phyloP scores from a whole-genome alignment of 176 grass and related monocot genomes.

The sorghum (Sorghum bicolor) region DNA sequence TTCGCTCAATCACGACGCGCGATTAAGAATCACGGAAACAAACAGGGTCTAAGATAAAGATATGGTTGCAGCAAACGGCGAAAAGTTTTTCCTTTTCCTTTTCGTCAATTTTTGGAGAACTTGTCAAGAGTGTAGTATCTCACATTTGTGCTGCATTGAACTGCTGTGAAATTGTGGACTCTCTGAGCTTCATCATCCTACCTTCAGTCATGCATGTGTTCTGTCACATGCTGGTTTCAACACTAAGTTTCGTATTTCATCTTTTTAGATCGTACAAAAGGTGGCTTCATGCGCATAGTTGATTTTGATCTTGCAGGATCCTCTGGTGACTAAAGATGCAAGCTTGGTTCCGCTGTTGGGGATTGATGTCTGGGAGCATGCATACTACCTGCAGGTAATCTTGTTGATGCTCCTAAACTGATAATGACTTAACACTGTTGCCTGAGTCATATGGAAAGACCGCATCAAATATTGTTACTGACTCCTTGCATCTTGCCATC shows the following conservation, averaged over 20 bases:
- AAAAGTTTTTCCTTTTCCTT: background rate
- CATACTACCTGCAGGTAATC: conserved; percentile 95
- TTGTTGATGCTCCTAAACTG: background rate
- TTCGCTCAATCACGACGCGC: too few species aligned
- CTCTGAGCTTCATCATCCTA: background rate
- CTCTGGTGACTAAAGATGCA: conserved; percentile 90
- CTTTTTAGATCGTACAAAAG: background rate
- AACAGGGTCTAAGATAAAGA: too few species aligned
- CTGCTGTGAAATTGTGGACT: conserved; percentile 1
- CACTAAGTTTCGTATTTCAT: background rate
- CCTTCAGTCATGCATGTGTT: background rate
- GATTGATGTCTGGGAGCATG: conserved; percentile 99
- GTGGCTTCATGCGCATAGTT: conserved; percentile 7
- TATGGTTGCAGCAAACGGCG: background rate
- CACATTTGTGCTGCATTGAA: background rate
- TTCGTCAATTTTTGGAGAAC: background rate
- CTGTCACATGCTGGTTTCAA: background rate
- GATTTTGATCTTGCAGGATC: conserved; percentile 51
- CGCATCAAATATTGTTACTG: background rate
- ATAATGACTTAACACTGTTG: background rate
- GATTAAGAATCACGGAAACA: too few species aligned
- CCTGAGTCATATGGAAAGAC: background rate
- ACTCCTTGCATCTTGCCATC: background rate
- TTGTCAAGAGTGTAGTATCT: background rate
- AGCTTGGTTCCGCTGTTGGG: conserved; percentile 81